Conservation (phyloP, 805 yeast genomes). For the Torulaspora gathmanii region DNA sequence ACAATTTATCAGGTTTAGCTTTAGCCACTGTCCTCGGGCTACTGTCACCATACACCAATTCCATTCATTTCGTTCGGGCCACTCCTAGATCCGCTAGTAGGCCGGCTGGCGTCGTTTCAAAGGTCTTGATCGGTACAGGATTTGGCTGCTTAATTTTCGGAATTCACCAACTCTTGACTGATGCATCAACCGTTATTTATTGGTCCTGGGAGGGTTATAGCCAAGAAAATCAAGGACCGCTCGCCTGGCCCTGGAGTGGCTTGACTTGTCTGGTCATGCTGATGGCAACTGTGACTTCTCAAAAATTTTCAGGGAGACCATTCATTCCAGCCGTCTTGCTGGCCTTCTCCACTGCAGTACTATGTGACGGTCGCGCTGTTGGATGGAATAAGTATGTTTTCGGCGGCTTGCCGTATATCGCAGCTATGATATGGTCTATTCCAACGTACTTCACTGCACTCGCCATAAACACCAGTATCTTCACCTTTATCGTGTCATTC, state of each 20-base stretch:
- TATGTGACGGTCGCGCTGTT: slow-evolving; percentile 19
- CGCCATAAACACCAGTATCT: slow-evolving; percentile 51
- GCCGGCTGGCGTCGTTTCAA: slow-evolving; percentile 13
- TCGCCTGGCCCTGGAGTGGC: slow-evolving; percentile 61
- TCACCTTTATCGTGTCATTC: slow-evolving; percentile 47
- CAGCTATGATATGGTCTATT: slow-evolving; percentile 55
- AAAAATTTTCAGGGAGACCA: slow-evolving; percentile 20
- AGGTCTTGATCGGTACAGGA: slow-evolving; percentile 45
- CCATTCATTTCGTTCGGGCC: slow-evolving; percentile 20
- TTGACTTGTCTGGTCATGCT: slow-evolving; percentile 56
- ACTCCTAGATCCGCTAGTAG: slow-evolving; percentile 7
- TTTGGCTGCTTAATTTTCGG: slow-evolving; percentile 74
- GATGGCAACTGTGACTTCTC: slow-evolving; percentile 45
- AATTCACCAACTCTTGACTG: slow-evolving; percentile 69
- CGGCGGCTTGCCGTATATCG: slow-evolving; percentile 69
- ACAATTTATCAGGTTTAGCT: slow-evolving; percentile 59
- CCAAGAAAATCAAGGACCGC: slow-evolving; percentile 77
- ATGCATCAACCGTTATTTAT: slow-evolving; percentile 77
- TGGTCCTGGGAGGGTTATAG: slow-evolving; percentile 99
- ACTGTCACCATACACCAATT: slow-evolving; percentile 47
- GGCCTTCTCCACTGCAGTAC: slow-evolving; percentile 30
- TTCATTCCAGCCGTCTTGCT: slow-evolving; percentile 26
- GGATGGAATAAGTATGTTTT: slow-evolving; percentile 37
- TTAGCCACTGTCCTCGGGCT: slow-evolving; percentile 49
- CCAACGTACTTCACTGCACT: slow-evolving; percentile 61